These are phyloP conservation scores for Pilatotrama ljubarskyi DNA, from an alignment of 768 basidiomycete genomes.

Conservation along the genomic window DNA sequence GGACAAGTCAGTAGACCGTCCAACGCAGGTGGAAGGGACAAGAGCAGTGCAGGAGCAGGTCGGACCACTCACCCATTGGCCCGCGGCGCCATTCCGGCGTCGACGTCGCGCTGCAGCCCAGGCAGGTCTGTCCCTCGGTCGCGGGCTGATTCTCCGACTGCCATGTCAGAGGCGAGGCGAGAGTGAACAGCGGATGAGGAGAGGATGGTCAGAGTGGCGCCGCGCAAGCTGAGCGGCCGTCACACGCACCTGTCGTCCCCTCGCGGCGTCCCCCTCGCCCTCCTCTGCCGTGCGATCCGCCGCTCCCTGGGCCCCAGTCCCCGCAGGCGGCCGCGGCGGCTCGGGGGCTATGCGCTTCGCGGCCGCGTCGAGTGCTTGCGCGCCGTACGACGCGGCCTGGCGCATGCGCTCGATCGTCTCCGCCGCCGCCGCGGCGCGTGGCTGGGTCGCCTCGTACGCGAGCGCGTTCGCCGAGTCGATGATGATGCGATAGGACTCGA, in stretches of 20 bases:
- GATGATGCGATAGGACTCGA: constrained; percentile 46
- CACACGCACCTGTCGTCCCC: constrained; percentile 29
- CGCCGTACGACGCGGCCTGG: constrained; percentile 44
- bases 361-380: constrained; percentile 45
- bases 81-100: constrained; percentile 88
- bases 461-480: constrained; percentile 41
- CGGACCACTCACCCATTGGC: constrained; percentile 62
- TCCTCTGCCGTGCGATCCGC: constrained; percentile 29
- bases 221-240: neutral
- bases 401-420: constrained; percentile 46
- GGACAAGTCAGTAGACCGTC: neutral
- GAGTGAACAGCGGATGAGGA: neutral
- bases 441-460: constrained; percentile 24
- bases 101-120: constrained; percentile 80
- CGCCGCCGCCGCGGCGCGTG: constrained; percentile 27
- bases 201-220: neutral
- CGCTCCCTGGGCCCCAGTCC: neutral
- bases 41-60: neutral
- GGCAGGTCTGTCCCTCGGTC: constrained; percentile 70
- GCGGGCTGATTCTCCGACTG: constrained; percentile 42
- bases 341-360: constrained; percentile 20
- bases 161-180: constrained; percentile 22
- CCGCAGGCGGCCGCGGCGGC: constrained; percentile 16
- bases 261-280: constrained; percentile 25
- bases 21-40: constrained; percentile 14